Evolutionary conservation across 2,329 filamentous ascomycete genomes (phyloP).

Genomic region (Fusarium veterinarium): DNA sequence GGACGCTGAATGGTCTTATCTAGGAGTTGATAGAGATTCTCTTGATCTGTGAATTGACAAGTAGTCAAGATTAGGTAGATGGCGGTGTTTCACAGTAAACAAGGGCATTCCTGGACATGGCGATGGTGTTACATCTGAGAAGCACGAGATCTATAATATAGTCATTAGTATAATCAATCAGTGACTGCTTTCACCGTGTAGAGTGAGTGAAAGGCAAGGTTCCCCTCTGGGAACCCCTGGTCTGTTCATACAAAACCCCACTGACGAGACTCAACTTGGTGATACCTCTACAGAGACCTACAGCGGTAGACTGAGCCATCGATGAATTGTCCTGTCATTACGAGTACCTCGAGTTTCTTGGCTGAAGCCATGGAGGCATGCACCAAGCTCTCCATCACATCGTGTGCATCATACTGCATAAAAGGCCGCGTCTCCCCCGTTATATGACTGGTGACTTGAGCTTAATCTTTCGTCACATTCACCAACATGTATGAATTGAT

Average conservation of each 20-base stretch:
- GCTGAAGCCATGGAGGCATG: not conserved
- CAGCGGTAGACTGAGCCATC: not conserved
- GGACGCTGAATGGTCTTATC: not conserved
- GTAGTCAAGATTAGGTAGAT: not conserved
- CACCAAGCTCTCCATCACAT: slow-evolving; percentile 3
- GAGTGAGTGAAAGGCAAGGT: slow-evolving; percentile 4
- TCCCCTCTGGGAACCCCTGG: slow-evolving; percentile 20
- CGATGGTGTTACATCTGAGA: not conserved
- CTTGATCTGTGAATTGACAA: not conserved
- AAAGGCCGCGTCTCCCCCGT: slow-evolving; percentile 24
- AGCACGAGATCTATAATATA: not conserved
- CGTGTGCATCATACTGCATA: slow-evolving; percentile 27
- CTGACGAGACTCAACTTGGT: slow-evolving; percentile 3
- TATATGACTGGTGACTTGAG: not conserved
- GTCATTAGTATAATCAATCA: not conserved
- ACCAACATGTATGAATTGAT: not conserved
- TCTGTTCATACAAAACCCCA: not conserved
- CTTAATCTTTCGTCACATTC: not conserved
- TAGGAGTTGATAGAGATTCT: not conserved
- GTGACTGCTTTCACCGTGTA: not conserved
- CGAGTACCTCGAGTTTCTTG: slow-evolving; percentile 2
- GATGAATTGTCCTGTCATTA: not conserved
- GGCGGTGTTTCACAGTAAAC: not conserved
- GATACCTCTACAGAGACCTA: not conserved
- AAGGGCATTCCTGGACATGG: not conserved